Percentiles rank a stretch among this genome's conserved stretches.
phyloP scores from a whole-genome alignment of 2,329 filamentous ascomycete species.

The Calonectria pseudoreteaudii region DNA sequence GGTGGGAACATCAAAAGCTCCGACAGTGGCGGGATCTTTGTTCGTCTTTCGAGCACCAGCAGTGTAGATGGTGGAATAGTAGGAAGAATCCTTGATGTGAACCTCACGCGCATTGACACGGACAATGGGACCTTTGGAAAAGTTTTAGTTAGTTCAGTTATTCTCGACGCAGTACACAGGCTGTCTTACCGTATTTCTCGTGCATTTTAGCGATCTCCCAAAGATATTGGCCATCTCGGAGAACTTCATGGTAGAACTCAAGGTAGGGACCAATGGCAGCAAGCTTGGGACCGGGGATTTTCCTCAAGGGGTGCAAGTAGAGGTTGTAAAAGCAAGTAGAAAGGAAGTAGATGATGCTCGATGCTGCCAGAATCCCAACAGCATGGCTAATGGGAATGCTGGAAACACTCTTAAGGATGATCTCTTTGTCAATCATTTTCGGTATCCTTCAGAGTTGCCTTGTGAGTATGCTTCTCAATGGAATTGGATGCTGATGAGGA shows the following conservation, averaged over 20 bases:
- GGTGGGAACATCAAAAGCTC: background rate
- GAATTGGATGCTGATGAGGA: background rate
- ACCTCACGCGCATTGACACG: slow-evolving; percentile 1
- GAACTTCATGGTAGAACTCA: background rate
- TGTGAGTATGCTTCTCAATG: background rate
- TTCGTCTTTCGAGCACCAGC: background rate
- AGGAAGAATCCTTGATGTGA: background rate
- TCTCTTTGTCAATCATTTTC: slow-evolving; percentile 1
- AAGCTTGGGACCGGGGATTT: background rate
- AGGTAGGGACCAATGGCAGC: background rate
- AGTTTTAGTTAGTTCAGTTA: background rate
- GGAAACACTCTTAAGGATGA: background rate
- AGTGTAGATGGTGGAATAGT: background rate
- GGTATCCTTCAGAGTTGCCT: background rate
- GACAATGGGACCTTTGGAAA: background rate
- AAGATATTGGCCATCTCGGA: background rate
- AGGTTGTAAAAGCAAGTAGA: background rate
- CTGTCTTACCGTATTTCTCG: background rate
- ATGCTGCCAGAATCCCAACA: background rate
- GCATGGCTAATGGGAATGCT: background rate
- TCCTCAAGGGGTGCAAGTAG: background rate
- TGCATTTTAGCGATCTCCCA: background rate
- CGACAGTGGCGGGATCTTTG: background rate
- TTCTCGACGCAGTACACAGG: background rate
- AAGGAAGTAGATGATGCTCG: background rate